Evolutionary conservation across 2,329 filamentous ascomycete genomes (phyloP).

Genomic region (Xylariaceae sp.): DNA sequence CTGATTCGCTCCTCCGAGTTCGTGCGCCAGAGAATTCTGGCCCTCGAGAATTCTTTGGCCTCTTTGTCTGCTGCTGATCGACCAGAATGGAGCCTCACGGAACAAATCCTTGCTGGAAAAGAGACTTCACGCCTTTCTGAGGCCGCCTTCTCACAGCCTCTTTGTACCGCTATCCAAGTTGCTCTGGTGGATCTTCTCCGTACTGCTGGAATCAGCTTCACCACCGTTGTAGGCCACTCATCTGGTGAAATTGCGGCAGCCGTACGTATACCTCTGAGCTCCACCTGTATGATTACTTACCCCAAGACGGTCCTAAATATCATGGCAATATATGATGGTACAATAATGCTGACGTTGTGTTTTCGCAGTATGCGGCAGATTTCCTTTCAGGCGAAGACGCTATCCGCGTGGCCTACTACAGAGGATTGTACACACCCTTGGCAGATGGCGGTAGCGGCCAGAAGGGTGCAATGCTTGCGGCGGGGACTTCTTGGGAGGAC

Average conservation of each 20-base stretch:
- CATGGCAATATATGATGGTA: no score
- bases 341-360: no score
- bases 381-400: conserved; percentile 49
- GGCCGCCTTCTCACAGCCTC: conserved; percentile 40
- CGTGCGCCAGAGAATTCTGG: conserved; percentile 3
- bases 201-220: conserved; percentile 18
- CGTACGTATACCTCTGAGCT: no score
- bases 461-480: conserved; percentile 56
- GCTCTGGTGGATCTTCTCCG: conserved; percentile 28
- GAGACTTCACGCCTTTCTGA: conserved; percentile 38
- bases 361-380: conserved; percentile 58
- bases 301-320: no score
- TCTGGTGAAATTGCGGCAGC: conserved; percentile 54
- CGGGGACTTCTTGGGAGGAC: conserved; percentile 47
- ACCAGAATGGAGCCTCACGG: conserved; percentile 37
- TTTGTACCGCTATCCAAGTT: conserved; percentile 37
- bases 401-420: conserved; percentile 53
- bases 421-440: conserved; percentile 45
- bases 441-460: conserved; percentile 9
- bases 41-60: conserved; percentile 33
- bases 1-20: conserved; percentile 20
- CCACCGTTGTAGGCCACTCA: conserved; percentile 33
- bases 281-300: no score
- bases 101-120: conserved; percentile 22
- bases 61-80: conserved; percentile 33